phyloP scores from a whole-genome alignment of 129 eudicot genomes.

The Artemisia argyi region DNA sequence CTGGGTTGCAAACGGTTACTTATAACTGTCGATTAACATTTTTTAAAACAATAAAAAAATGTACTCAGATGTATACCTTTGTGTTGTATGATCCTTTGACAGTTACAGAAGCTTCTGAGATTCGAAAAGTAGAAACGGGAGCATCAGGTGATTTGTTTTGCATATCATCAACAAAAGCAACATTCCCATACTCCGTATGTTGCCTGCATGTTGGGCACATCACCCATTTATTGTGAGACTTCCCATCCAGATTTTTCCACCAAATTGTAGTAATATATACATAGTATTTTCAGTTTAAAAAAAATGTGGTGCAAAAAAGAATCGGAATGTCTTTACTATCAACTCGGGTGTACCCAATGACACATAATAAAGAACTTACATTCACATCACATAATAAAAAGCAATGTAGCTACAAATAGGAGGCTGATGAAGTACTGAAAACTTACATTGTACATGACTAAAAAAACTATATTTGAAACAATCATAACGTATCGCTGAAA shows the following conservation, averaged over 20 bases:
- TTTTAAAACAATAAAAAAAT: too few species aligned
- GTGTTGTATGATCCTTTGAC: slow-evolving; percentile 96
- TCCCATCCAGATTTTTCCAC: slow-evolving; percentile 35
- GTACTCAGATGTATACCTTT: slow-evolving; percentile 48
- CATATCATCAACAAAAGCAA: slow-evolving; percentile 83
- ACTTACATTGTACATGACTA: too few species aligned
- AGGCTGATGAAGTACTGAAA: too few species aligned
- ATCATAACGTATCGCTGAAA: too few species aligned
- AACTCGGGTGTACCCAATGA: too few species aligned
- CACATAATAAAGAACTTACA: too few species aligned
- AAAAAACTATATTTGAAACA: too few species aligned
- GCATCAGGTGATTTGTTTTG: slow-evolving; percentile 25
- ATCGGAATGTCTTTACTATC: too few species aligned
- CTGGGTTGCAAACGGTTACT: neutral
- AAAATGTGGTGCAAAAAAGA: neutral
- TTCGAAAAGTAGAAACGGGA: slow-evolving; percentile 29
- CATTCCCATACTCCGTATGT: slow-evolving; percentile 56
- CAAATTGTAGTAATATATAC: slow-evolving; percentile 3
- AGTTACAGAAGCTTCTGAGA: slow-evolving; percentile 53
- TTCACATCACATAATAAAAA: too few species aligned
- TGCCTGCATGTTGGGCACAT: slow-evolving; percentile 96
- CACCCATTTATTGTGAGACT: slow-evolving; percentile 56
- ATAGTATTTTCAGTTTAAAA: neutral
- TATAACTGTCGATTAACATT: neutral
- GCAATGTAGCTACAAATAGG: too few species aligned